Evolutionary conservation across 495 filamentous ascomycete species (phyloP).

Genomic region (Aspergillus funiculosus): DNA sequence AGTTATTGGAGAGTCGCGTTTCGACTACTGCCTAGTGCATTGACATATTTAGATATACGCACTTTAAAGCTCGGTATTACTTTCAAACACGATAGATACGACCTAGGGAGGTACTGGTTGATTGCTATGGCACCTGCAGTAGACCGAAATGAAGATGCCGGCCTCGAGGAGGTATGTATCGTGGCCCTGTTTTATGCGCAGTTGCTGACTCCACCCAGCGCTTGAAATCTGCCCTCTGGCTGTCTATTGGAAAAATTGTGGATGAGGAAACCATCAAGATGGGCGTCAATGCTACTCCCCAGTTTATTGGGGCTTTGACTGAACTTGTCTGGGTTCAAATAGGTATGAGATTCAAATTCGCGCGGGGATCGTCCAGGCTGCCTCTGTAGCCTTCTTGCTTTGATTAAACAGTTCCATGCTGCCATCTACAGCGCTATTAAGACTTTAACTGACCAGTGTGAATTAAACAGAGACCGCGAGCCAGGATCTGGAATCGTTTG

Average conservation of each 20-base stretch:
- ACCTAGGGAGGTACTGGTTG: too few relatives aligned
- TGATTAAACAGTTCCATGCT: neutral
- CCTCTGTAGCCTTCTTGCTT: neutral
- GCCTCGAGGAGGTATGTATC: slow-evolving; percentile 36
- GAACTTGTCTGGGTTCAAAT: slow-evolving; percentile 91
- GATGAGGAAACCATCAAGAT: slow-evolving; percentile 75
- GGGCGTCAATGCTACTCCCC: slow-evolving; percentile 82
- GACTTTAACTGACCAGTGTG: neutral
- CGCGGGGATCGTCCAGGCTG: too few relatives aligned
- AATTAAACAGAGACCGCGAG: slow-evolving; percentile 58
- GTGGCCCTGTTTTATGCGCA: neutral
- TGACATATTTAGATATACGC: too few relatives aligned
- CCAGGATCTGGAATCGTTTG: slow-evolving; percentile 74
- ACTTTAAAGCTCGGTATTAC: too few relatives aligned
- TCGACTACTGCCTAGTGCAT: too few relatives aligned
- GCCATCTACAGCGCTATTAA: neutral
- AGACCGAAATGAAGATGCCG: slow-evolving; percentile 35
- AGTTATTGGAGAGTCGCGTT: too few relatives aligned
- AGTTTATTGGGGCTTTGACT: slow-evolving; percentile 89
- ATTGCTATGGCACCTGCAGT: slow-evolving; percentile 17
- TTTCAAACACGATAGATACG: too few relatives aligned
- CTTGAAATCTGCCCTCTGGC: slow-evolving; percentile 93
- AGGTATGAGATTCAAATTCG: too few relatives aligned
- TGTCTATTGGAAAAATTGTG: slow-evolving; percentile 79
- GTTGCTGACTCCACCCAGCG: slow-evolving; percentile 44